phyloP scores from a whole-genome alignment of 164 flowering plant species.

The Paratinospora sagittata region DNA sequence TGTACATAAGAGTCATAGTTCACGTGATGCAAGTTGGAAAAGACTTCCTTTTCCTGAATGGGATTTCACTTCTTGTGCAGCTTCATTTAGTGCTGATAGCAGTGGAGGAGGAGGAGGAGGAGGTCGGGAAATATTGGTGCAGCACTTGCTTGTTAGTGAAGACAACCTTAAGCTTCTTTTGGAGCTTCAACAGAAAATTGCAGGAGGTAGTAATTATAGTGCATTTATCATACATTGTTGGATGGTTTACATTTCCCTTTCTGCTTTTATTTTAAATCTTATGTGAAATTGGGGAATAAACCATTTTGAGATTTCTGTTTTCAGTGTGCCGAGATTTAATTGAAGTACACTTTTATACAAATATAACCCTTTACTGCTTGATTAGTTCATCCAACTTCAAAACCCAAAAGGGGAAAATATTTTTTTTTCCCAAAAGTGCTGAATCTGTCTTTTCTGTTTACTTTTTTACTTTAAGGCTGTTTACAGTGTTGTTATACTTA shows the following conservation, averaged over 20 bases:
- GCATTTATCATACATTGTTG: not conserved
- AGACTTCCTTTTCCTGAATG: not conserved
- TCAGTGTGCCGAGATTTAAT: no score
- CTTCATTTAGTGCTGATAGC: conserved; percentile 44
- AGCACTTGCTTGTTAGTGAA: conserved; percentile 85
- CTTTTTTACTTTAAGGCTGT: no score
- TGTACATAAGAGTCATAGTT: not conserved
- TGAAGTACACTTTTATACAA: no score
- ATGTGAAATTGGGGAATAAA: not conserved
- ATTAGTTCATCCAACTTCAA: no score
- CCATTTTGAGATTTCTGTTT: no score
- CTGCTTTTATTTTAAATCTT: not conserved
- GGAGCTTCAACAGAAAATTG: conserved; percentile 54
- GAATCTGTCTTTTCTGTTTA: no score
- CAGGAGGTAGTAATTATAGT: conserved; percentile 37
- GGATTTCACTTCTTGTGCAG: conserved; percentile 28
- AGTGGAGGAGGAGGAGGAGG: conserved; percentile 29
- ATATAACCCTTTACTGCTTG: no score
- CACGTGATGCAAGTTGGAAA: not conserved
- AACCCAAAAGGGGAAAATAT: no score
- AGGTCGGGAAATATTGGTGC: conserved; percentile 68
- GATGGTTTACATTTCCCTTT: not conserved
- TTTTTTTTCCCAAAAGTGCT: no score
- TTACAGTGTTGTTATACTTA: no score
- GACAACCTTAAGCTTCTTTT: conserved; percentile 55